Conservation (phyloP, 2,329 filamentous ascomycete genomes). For the Coleophoma cylindrospora region DNA sequence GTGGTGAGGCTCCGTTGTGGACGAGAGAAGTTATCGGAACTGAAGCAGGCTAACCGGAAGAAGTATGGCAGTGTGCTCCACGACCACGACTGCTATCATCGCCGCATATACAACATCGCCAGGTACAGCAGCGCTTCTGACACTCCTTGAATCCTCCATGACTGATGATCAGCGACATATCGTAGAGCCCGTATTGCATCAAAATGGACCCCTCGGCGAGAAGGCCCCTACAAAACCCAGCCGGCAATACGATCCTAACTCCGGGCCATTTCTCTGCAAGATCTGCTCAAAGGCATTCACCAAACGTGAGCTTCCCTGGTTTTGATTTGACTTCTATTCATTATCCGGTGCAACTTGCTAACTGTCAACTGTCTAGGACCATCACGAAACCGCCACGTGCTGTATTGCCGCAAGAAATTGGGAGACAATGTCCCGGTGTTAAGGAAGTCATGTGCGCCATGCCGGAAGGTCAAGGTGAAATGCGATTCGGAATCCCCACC, state of each 20-base stretch:
- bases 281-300: constrained; percentile 13
- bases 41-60: no score
- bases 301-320: constrained; percentile 8
- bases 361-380: constrained; percentile 5
- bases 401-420: constrained; percentile 12
- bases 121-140: no score
- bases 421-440: constrained; percentile 6
- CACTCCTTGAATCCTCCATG: no score
- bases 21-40: no score
- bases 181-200: no score
- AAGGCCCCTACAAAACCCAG: not conserved
- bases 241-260: constrained; percentile 7
- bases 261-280: constrained; percentile 12
- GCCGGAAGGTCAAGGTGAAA: constrained; percentile 13
- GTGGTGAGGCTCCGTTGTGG: no score
- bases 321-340: not conserved
- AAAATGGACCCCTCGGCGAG: no score
- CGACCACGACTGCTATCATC: no score
- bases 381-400: constrained; percentile 9
- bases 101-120: no score
- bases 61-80: no score
- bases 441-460: constrained; percentile 13
- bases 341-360: not conserved
- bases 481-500: constrained; percentile 10
- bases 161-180: no score